Conservation (phyloP, 2,329 filamentous ascomycete species). For the Trichoderma sp. region DNA sequence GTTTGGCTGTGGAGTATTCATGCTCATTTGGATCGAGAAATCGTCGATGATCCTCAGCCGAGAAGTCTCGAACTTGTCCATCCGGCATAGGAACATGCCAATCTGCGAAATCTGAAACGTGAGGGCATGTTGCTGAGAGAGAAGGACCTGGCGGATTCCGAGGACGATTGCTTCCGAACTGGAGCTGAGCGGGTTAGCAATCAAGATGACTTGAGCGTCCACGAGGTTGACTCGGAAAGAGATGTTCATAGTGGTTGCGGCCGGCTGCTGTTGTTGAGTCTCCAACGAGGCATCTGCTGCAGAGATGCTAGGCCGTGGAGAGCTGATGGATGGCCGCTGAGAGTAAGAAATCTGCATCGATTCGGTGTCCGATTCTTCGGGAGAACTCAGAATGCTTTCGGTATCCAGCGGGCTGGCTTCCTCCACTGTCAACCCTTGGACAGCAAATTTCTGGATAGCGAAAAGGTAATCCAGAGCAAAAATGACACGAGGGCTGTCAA, state of each 20-base stretch:
- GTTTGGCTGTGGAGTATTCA: slow-evolving; percentile 69
- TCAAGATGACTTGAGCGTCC: slow-evolving; percentile 93
- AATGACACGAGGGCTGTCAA: slow-evolving; percentile 93
- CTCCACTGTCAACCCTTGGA: slow-evolving; percentile 66
- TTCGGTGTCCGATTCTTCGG: slow-evolving; percentile 62
- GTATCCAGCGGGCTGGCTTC: slow-evolving; percentile 56
- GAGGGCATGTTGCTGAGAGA: slow-evolving; percentile 91
- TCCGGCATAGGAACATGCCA: slow-evolving; percentile 97
- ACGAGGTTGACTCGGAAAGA: slow-evolving; percentile 93
- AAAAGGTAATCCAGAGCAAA: slow-evolving; percentile 96
- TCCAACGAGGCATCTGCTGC: slow-evolving; percentile 28
- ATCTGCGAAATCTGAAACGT: slow-evolving; percentile 92
- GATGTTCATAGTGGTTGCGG: slow-evolving; percentile 62
- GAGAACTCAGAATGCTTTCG: slow-evolving; percentile 58
- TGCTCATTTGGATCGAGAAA: slow-evolving; percentile 86
- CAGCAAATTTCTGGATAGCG: slow-evolving; percentile 81
- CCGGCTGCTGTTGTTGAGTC: slow-evolving; percentile 30
- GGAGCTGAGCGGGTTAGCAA: slow-evolving; percentile 86
- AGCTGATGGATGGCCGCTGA: slow-evolving; percentile 34
- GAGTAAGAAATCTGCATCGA: slow-evolving; percentile 54
- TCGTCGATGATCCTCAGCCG: slow-evolving; percentile 92
- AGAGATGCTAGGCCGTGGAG: slow-evolving; percentile 34
- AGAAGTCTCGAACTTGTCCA: slow-evolving; percentile 95
- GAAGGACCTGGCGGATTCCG: slow-evolving; percentile 87
- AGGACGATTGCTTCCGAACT: slow-evolving; percentile 96